Base-by-base conservation (phyloP, 106 monocot species). In the Phalaenopsis aphrodite region DNA sequence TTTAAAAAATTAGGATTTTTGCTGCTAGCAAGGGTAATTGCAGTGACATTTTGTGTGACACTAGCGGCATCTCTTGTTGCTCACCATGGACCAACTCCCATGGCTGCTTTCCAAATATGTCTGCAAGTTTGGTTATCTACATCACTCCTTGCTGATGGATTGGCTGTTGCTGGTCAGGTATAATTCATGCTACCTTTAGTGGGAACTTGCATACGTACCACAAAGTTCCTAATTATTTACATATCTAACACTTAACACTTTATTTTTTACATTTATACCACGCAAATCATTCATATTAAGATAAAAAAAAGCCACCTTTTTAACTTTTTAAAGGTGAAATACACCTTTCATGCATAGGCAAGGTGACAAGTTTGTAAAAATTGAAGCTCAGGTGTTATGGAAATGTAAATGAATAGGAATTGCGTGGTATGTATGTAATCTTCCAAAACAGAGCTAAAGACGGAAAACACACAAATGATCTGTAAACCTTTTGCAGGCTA, bases 101-200 rank as follows among this genome's bases (percentile, higher is more conserved):
- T 96, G 95, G 95, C 95, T 4, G 95, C 93, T 55, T 96, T 96
- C 49, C 95, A 96, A 79, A 87, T 96, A 9, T 91, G 89, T 75
- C 76, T 93, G 81, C 95, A 96, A 73, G 79, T 96, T 47, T 96
- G 95, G 95, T 52, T 96, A 75, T 74, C 95, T 8, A 93, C 95
- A 43, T 96, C 95, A 77, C 91, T 96, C 57, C 84, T 96, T 55
- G 91, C 95, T 56, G 95, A 96, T 84, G 95, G 95, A 58, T 80
- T 96, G 55, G 95, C 95, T 61, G 95, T 96, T 68, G 95, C 95
- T 36, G 95, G 91, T 36, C 95, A 96, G 93, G 95, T 95, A 15
- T 9, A 37, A 30, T 41, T 78, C 47, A 18, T 61, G 1, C 39
- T 45, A 18, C 65, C 69, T 72, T 36, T 2, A 48, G 49, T 76